Evolutionary conservation across 305 asterid genomes (phyloP).

Genomic region (Ilex paraguariensis): DNA sequence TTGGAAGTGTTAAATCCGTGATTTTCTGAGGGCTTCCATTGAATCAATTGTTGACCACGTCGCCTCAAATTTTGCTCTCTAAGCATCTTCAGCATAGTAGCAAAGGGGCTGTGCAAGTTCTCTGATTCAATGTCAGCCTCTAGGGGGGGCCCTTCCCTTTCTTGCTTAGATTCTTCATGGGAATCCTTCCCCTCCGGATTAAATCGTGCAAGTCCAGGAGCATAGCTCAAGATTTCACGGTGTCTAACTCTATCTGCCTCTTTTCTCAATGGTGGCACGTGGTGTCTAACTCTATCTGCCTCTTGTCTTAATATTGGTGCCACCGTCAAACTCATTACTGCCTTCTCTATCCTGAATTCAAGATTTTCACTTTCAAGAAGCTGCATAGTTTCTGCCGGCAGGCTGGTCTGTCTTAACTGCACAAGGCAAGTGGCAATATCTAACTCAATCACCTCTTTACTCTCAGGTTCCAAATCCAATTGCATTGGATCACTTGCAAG

Average conservation of each 20-base stretch:
- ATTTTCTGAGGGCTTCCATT: constrained; percentile 42
- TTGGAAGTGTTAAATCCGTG: constrained; percentile 11
- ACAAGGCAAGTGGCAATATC: too few species aligned
- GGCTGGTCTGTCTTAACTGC: too few species aligned
- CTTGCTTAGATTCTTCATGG: constrained; percentile 25
- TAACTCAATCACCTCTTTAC: too few species aligned
- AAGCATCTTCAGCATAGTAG: constrained; percentile 46
- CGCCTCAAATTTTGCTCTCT: constrained; percentile 29
- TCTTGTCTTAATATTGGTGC: too few species aligned
- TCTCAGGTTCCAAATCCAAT: constrained; percentile 16
- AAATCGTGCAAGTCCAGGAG: constrained; percentile 45
- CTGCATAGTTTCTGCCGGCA: too few species aligned
- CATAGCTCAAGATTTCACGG: constrained; percentile 18
- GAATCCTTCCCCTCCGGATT: background rate
- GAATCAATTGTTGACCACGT: constrained; percentile 32
- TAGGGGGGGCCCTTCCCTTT: constrained; percentile 21
- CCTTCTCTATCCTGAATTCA: too few species aligned
- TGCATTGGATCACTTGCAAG: constrained; percentile 21
- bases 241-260: background rate
- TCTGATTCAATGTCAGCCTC: constrained; percentile 35
- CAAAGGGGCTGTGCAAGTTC: constrained; percentile 44
- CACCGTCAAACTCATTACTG: too few species aligned
- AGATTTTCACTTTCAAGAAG: too few species aligned
- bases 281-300: background rate
- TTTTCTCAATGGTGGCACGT: too few species aligned